Base-by-base conservation (phyloP, 176 grass and related monocot species). In the Themeda triandra region DNA sequence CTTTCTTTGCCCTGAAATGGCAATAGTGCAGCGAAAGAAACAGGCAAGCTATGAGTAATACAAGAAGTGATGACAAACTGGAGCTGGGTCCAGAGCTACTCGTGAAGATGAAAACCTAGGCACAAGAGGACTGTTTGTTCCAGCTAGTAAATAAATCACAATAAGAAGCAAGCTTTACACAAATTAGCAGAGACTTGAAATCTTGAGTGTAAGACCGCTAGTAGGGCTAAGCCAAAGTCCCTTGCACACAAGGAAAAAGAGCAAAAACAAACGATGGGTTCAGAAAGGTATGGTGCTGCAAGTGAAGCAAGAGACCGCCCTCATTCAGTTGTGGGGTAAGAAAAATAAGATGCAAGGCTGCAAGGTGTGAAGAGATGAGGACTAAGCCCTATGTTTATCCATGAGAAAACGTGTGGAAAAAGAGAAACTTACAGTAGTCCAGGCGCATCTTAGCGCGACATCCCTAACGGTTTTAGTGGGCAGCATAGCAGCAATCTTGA, bases 401-500 rank as follows among this genome's bases (percentile, higher is more conserved):
- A n/a, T 56, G 53, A 56, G 5, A 32, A 5, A 62, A n/a, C n/a
- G 0, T 3, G 14, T 4, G 30, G 37, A 42, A 41, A 39, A 39
- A 2, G 6, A 13, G 6, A 24, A 64, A 76, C 87, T 83, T 85
- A 94, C 92, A 66, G 39, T 65, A 68, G 70, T 80, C 87, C 89
- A 97, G 21, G 58, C 83, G 81, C 90, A 97, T 85, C 90, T 92
- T 80, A 97, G 74, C 8, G 94, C 94, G 28, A 97, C 90, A 67
- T 97, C 94, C 73, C 94, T 92, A 75, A 97, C 86, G 12, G 92
- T 94, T 80, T 83, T 97, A 28, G 86, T 79, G 60, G 88, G 92
- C 88, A 97, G 84, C 86, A 90, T 94, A 45, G 92, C 90, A 45
- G 94, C 92, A 73, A 94, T 91, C 73, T 97, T 97, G 86, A 94